Base-by-base conservation (phyloP, 495 filamentous ascomycete species). In the Astrothelium subdiscretum region DNA sequence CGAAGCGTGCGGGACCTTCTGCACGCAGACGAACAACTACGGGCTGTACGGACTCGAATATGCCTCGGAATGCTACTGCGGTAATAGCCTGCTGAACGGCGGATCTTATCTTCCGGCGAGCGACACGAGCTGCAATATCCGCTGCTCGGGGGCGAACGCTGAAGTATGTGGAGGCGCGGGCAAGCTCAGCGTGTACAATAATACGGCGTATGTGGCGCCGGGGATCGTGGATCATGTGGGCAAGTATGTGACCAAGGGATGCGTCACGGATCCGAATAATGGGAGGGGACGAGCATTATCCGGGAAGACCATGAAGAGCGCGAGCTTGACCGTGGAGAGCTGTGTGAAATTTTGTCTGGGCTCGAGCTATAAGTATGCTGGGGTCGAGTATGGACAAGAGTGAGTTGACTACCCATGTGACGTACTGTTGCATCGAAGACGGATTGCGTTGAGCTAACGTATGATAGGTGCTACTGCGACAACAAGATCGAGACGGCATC, bases 281-380 rank as follows among this genome's bases (percentile, higher is more conserved):
- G 48, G 48, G 22, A 58, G 32, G 42, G 67, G 67, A 4, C 24
- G 67, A 13, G 44, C 54, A 32, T 31, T 72, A 4, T 44, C 63
- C 8, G 69, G 60, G 18, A 48, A 54, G 15, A 35, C 20, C 32
- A 68, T 48, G 22, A 32, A 54, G 57, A 59, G 57, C 27, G 38
- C 51, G 11, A 43, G 61, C 42, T 76, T 78, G 75, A 77, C 74
- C 0, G 69, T 72, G 38, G 73, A 76, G 57, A 62, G 40, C 13
- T 80, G 78, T 63, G 70, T 74, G 29, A 65, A 66, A 29, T 70
- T 62, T 60, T 80, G 78, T 65, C 61, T 62, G 27, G 59, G 65
- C 1, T 62, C 68, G 31, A 70, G 71, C 4, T 76, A 71, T 24
- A 52, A 57, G 31, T 69, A 65, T 57, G 67, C 67, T 27, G 67